These are phyloP conservation scores for Beta lomatogona DNA, from an alignment of 179 eudicot species.

Conservation along the genomic window DNA sequence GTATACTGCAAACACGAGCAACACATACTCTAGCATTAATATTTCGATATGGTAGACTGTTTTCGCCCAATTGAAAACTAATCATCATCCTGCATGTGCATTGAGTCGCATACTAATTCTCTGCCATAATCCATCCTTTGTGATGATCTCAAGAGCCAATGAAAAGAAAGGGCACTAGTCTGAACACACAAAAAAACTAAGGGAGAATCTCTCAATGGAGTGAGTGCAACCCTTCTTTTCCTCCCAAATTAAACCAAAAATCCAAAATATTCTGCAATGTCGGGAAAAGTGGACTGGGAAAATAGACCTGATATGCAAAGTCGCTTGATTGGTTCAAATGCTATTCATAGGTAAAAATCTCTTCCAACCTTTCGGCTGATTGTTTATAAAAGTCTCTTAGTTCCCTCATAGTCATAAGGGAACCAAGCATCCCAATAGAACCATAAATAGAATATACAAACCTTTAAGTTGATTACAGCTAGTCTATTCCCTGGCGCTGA, in stretches of 20 bases:
- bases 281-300: neutral
- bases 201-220: neutral
- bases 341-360: neutral
- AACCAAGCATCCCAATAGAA: neutral
- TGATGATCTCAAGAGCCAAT: neutral
- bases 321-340: neutral
- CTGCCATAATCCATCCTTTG: neutral
- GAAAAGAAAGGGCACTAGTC: neutral
- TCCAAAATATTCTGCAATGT: neutral
- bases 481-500: constrained; percentile 70
- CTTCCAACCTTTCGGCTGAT: neutral
- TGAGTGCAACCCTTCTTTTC: constrained; percentile 1
- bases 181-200: neutral
- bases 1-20: neutral
- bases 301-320: neutral
- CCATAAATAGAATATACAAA: constrained; percentile 24
- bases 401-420: neutral
- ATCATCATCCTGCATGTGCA: neutral
- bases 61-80: neutral
- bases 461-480: constrained; percentile 87
- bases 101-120: neutral
- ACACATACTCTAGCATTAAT: neutral
- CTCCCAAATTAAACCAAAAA: neutral
- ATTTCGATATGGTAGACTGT: neutral
- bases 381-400: constrained; percentile 1